A percentile compares a stretch with the other conserved stretches of the same genome.
Evolutionary conservation across 2,329 filamentous ascomycete species (phyloP).

Genomic region (Talaromyces pinophilus): DNA sequence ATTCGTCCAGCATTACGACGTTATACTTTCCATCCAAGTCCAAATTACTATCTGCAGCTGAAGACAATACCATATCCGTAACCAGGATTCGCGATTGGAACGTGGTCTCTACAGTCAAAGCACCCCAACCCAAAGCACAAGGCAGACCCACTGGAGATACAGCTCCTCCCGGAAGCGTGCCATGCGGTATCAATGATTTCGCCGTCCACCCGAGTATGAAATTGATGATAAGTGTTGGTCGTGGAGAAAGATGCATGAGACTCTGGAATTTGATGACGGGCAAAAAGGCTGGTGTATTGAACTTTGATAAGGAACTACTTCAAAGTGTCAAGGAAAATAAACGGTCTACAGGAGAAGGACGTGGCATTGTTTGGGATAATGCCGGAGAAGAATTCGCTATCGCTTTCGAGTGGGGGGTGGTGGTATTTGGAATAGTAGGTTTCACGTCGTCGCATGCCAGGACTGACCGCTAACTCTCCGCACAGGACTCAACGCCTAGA

Average conservation of each 20-base stretch:
- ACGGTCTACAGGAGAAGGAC: conserved; percentile 77
- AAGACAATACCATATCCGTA: conserved; percentile 89
- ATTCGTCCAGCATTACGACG: conserved; percentile 76
- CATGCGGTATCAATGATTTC: conserved; percentile 90
- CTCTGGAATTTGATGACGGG: conserved; percentile 97
- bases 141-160: conserved; percentile 89
- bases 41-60: conserved; percentile 83
- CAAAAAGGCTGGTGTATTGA: conserved; percentile 90
- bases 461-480: conserved; percentile 16
- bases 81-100: conserved; percentile 88
- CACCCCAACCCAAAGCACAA: conserved; percentile 75
- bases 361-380: conserved; percentile 76
- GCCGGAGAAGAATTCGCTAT: conserved; percentile 82
- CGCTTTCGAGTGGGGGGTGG: conserved; percentile 79
- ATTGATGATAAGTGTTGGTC: conserved; percentile 89
- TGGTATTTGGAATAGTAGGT: conserved; percentile 76
- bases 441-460: background rate
- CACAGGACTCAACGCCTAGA: conserved; percentile 71
- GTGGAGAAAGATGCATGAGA: conserved; percentile 86
- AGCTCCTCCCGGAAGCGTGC: conserved; percentile 74
- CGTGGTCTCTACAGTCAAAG: conserved; percentile 82
- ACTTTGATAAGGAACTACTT: conserved; percentile 74
- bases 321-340: conserved; percentile 73
- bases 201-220: conserved; percentile 96
- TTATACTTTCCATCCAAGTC: conserved; percentile 80